phyloP scores from a whole-genome alignment of 2,329 filamentous ascomycete species.

The Aspergillus tubingensis region DNA sequence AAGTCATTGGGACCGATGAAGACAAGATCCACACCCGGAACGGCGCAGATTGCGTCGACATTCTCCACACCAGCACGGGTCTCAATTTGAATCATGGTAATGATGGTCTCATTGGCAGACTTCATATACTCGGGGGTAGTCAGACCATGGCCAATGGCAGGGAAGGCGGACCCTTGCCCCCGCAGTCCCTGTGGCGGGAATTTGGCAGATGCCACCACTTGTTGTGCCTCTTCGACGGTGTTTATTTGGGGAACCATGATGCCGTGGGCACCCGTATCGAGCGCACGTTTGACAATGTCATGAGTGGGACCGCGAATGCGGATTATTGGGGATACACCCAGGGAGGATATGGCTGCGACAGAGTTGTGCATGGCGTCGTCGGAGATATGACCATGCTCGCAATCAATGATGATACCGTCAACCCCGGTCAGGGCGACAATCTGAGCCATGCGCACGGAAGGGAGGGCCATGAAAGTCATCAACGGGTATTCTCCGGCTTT shows the following conservation, averaged over 20 bases:
- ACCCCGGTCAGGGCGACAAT: slow-evolving; percentile 64
- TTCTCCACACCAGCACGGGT: slow-evolving; percentile 41
- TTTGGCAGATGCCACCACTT: slow-evolving; percentile 20
- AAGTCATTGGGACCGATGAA: slow-evolving; percentile 1
- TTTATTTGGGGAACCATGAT: slow-evolving; percentile 40
- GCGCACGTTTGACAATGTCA: slow-evolving; percentile 28
- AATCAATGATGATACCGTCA: slow-evolving; percentile 60
- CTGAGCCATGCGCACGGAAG: slow-evolving; percentile 52
- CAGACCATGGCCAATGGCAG: slow-evolving; percentile 34
- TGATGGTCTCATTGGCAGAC: slow-evolving; percentile 35
- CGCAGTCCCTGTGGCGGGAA: slow-evolving; percentile 32
- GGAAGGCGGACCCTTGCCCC: slow-evolving; percentile 30
- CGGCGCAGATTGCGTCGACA: slow-evolving; percentile 41
- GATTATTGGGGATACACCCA: slow-evolving; percentile 28
- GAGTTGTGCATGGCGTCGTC: slow-evolving; percentile 33
- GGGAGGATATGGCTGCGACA: slow-evolving; percentile 26
- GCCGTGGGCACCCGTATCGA: slow-evolving; percentile 31
- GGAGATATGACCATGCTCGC: slow-evolving; percentile 32
- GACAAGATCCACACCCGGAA: slow-evolving; percentile 34
- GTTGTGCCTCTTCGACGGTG: slow-evolving; percentile 8
- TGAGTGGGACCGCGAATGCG: slow-evolving; percentile 21
- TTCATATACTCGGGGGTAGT: slow-evolving; percentile 34
- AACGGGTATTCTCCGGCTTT: slow-evolving; percentile 43
- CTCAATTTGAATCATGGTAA: slow-evolving; percentile 43
- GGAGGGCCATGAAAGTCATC: slow-evolving; percentile 54